Evolutionary conservation across 2,329 filamentous ascomycete genomes (phyloP), one percentile per base, ranked within the genome.

Genomic region (Rhynchosporium agropyri): DNA sequence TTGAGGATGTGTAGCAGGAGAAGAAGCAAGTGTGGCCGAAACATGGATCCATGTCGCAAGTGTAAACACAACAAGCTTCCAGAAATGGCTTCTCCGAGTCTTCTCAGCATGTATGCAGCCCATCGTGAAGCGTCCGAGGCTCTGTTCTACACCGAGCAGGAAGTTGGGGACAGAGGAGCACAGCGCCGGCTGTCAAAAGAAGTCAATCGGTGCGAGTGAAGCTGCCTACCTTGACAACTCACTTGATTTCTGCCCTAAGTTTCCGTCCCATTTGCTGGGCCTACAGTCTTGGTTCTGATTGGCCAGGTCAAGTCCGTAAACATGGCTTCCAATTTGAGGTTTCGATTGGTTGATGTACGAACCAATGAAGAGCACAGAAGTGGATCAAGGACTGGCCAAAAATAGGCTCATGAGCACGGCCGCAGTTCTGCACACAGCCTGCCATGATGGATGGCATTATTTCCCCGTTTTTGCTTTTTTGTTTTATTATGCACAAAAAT

Each of bases 1-100:
- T 36, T 40, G 7, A 38, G 29, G 26, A 45, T 57, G 42, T 28
- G 46, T 0, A 12, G 28, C 7, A 40, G 28, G 33, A 38, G 10
- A 54, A 31, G 29, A 54, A 45, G 13, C 49, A 20, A 38, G n/a
- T 38, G 29, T 36, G 15, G n/a, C 20, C 33, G 33, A 3, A 36
- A 36, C 33, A 36, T 51, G 31, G 9, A 33, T 46, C 13, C 48
- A 29, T 58, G 43, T 8, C 5, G 20, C 45, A 45, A 36, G 28
- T 46, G n/a, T 33, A 49, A 38, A 40, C 55, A 58, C 55, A 58
- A 45, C 55, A 49, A 43, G 29, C 55, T 58, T 58, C 55, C 43
- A 58, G 45, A 58, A 48, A 49, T 28, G 31, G 9, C 10, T 58
- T 49, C 45, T 56, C 42, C 20, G 29, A 33, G 26, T 20, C 13